Evolutionary conservation across 2,329 filamentous ascomycete species (phyloP).

Genomic region (Penicillium sp.): DNA sequence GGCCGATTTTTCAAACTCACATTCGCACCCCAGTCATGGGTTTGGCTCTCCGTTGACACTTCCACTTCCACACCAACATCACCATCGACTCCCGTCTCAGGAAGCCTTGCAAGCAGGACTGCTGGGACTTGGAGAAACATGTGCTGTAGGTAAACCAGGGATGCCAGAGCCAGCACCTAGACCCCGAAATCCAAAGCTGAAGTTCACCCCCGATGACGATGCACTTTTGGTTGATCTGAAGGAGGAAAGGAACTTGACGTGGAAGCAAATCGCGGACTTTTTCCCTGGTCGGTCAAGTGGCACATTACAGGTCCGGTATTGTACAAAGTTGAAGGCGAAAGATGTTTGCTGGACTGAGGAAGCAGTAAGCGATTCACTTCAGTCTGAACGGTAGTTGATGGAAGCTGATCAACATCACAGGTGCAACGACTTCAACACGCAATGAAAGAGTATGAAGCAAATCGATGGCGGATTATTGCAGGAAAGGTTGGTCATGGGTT

Average conservation of each 20-base stretch:
- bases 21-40: slow-evolving; percentile 25
- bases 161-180: slow-evolving; percentile 79
- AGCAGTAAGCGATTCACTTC: slow-evolving; percentile 54
- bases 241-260: slow-evolving; percentile 89
- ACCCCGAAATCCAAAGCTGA: slow-evolving; percentile 81
- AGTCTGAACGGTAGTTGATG: too few relatives aligned
- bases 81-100: slow-evolving; percentile 72
- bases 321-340: slow-evolving; percentile 90
- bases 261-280: slow-evolving; percentile 97
- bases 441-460: slow-evolving; percentile 46
- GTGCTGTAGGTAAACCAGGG: slow-evolving; percentile 75
- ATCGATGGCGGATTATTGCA: slow-evolving; percentile 87
- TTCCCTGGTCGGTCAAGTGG: slow-evolving; percentile 87
- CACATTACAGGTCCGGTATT: slow-evolving; percentile 88
- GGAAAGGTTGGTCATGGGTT: slow-evolving; percentile 88
- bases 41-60: slow-evolving; percentile 39
- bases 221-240: slow-evolving; percentile 82
- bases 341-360: slow-evolving; percentile 90
- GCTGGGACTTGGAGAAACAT: slow-evolving; percentile 52
- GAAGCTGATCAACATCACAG: slow-evolving; percentile 20
- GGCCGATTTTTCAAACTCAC: slow-evolving; percentile 27
- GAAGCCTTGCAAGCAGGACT: slow-evolving; percentile 58
- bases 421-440: slow-evolving; percentile 37
- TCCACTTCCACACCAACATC: slow-evolving; percentile 57
- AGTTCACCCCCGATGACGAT: slow-evolving; percentile 91